phyloP scores from a whole-genome alignment of 108 stramenopile genomes.

The Conticribra guillardii region DNA sequence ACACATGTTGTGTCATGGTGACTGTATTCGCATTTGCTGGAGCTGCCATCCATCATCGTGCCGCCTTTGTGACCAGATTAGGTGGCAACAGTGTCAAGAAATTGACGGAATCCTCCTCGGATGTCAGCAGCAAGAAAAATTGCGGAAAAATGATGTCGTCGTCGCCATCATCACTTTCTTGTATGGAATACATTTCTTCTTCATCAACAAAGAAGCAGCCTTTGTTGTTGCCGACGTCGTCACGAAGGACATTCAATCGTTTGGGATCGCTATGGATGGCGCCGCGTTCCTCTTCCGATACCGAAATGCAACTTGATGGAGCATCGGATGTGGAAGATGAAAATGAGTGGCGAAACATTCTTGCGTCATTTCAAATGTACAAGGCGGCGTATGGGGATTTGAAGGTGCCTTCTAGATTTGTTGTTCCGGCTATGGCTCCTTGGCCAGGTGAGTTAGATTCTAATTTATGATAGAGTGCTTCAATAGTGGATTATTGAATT shows the following conservation, averaged over 20 bases:
- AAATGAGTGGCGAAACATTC: constrained; percentile 76
- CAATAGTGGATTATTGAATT: too few relatives aligned
- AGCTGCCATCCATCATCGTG: constrained; percentile 13
- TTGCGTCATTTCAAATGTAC: constrained; percentile 85
- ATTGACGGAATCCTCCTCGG: constrained; percentile 4
- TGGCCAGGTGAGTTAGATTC: constrained; percentile 73
- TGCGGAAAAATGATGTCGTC: not conserved
- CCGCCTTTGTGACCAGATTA: constrained; percentile 24
- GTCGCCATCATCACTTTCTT: not conserved
- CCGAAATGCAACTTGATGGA: constrained; percentile 14
- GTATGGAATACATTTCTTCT: too few relatives aligned
- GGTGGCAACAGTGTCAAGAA: constrained; percentile 5
- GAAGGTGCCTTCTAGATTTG: constrained; percentile 82
- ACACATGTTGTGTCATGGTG: not conserved
- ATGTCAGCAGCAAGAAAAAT: not conserved
- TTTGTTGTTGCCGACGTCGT: not conserved
- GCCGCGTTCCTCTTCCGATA: constrained; percentile 13
- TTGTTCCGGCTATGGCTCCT: constrained; percentile 80
- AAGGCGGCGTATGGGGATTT: constrained; percentile 88
- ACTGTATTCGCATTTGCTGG: constrained; percentile 9
- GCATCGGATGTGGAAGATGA: constrained; percentile 52
- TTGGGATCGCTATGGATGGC: constrained; percentile 9
- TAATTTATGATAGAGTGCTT: not conserved
- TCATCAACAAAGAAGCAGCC: too few relatives aligned
- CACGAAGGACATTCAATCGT: not conserved